Conservation (phyloP, 305 asterid genomes). For the Fraxinus ornus region DNA sequence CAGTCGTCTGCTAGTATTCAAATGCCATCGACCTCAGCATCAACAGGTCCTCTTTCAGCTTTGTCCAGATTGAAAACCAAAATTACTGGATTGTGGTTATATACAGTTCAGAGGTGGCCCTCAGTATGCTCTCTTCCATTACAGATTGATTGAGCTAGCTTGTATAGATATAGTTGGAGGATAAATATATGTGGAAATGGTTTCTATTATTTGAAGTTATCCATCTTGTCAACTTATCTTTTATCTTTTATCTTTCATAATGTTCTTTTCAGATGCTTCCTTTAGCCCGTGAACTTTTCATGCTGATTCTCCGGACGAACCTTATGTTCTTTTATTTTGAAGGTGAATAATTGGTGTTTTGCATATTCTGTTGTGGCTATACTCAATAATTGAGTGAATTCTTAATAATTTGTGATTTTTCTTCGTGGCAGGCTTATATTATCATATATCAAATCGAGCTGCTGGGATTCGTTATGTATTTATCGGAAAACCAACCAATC, state of each 20-base stretch:
- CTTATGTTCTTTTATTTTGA: constrained; percentile 99
- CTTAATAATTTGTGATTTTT: constrained; percentile 18
- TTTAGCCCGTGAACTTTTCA: constrained; percentile 68
- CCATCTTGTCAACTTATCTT: not conserved
- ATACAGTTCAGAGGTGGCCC: constrained; percentile 86
- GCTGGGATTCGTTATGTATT: constrained; percentile 90
- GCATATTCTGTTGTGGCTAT: constrained; percentile 13
- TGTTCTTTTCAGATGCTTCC: constrained; percentile 65
- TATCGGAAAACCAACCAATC: constrained; percentile 85
- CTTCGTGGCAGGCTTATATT: constrained; percentile 67
- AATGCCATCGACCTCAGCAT: constrained; percentile 36
- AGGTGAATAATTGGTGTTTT: constrained; percentile 47
- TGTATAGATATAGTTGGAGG: constrained; percentile 10
- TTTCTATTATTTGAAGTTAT: constrained; percentile 9
- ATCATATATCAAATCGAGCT: constrained; percentile 88
- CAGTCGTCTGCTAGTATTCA: constrained; percentile 44
- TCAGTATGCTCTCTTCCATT: constrained; percentile 64
- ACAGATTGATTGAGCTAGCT: constrained; percentile 23
- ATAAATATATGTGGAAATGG: constrained; percentile 17
- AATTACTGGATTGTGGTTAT: constrained; percentile 55
- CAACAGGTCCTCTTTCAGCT: constrained; percentile 41
- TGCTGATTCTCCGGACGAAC: constrained; percentile 80
- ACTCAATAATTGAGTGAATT: constrained; percentile 7
- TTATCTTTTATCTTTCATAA: constrained; percentile 8
- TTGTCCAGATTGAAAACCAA: constrained; percentile 67